Conservation (phyloP, 306 rosid genomes). For the Pyrus bretschneideri region DNA sequence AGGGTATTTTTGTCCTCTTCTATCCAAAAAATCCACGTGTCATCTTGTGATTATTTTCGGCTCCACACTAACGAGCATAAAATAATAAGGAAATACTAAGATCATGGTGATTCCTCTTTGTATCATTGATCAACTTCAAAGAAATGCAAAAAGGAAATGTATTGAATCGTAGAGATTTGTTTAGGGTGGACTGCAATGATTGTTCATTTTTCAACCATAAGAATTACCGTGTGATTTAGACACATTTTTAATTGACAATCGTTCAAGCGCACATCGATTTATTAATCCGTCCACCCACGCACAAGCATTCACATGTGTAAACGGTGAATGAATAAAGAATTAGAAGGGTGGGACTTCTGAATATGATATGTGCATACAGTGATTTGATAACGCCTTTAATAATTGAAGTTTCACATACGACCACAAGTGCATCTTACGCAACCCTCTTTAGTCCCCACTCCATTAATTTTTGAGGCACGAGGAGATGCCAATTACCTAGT, state of each 20-base stretch:
- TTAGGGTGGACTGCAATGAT: not conserved
- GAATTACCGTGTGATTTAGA: not conserved
- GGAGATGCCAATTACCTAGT: not conserved
- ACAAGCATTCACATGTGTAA: not conserved
- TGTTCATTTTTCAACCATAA: not conserved
- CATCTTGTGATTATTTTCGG: too few species aligned
- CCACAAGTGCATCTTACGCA: constrained; percentile 36
- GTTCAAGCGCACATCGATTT: not conserved
- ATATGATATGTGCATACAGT: not conserved
- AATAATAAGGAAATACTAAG: not conserved
- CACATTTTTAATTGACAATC: not conserved
- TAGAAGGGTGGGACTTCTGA: not conserved
- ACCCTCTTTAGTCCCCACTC: constrained; percentile 23
- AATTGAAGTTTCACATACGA: constrained; percentile 25
- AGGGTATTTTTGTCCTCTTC: too few species aligned
- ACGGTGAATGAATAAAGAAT: not conserved
- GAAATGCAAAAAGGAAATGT: not conserved
- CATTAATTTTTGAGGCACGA: constrained; percentile 4
- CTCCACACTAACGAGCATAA: not conserved
- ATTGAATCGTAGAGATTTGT: not conserved
- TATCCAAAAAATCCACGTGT: too few species aligned
- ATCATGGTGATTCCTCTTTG: not conserved
- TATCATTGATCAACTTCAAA: not conserved
- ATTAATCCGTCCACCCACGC: not conserved
- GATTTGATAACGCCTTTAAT: constrained; percentile 24